Conservation (phyloP, 805 yeast genomes). For the Naumovozyma castellii region DNA sequence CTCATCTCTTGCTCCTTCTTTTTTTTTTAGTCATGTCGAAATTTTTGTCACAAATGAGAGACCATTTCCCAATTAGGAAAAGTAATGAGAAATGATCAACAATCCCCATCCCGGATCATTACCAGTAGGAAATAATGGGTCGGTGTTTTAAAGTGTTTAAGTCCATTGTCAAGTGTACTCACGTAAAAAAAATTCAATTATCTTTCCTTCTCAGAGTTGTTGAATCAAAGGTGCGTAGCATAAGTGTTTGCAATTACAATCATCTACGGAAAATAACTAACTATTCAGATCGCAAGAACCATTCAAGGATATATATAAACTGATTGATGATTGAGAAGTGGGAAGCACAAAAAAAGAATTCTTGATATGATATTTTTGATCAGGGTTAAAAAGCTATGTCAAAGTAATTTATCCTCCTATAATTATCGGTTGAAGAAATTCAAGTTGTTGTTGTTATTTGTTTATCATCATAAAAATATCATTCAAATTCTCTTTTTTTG, state of each 20-base stretch:
- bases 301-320: too few species aligned
- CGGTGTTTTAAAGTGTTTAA: too few species aligned
- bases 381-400: conserved; percentile 71
- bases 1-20: too few species aligned
- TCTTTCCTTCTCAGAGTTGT: too few species aligned
- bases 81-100: not conserved
- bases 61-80: not conserved
- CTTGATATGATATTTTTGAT: conserved; percentile 11
- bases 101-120: not conserved
- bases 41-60: not conserved
- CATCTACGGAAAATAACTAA: too few species aligned
- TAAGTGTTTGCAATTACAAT: too few species aligned
- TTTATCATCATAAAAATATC: conserved; percentile 32
- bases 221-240: too few species aligned
- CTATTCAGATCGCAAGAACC: too few species aligned
- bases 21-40: not conserved
- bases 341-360: too few species aligned
- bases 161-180: too few species aligned
- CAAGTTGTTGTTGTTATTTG: conserved; percentile 39
- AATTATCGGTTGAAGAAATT: conserved; percentile 66
- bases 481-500: not conserved
- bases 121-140: too few species aligned
- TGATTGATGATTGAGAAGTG: not conserved
- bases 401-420: conserved; percentile 43
- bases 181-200: too few species aligned